phyloP scores from a whole-genome alignment of 495 filamentous ascomycete species.

The Neurospora hispaniola region DNA sequence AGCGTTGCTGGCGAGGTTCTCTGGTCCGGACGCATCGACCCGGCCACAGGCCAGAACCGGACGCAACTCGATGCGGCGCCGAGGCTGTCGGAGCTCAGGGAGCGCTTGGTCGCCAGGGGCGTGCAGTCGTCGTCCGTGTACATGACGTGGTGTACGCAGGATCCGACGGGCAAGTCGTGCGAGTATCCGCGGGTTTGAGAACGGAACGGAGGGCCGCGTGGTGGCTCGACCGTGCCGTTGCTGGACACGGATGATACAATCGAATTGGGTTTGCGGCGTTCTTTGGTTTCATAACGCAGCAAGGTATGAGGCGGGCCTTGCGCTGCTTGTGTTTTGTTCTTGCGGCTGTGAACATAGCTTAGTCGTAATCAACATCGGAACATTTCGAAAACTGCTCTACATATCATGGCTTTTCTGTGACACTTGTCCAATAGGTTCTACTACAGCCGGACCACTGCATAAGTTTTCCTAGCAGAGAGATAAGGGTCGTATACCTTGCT shows the following conservation, averaged over 20 bases:
- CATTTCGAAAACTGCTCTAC: neutral
- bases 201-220: neutral
- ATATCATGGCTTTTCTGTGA: neutral
- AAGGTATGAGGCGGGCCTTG: neutral
- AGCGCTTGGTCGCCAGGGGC: slow-evolving; percentile 56
- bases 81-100: slow-evolving; percentile 58
- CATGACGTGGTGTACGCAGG: slow-evolving; percentile 44
- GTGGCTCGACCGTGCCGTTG: neutral
- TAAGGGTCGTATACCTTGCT: neutral
- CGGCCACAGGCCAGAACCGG: slow-evolving; percentile 46
- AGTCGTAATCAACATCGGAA: neutral
- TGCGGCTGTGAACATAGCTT: neutral
- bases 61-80: slow-evolving; percentile 54
- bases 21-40: slow-evolving; percentile 57
- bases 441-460: neutral
- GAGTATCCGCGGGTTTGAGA: slow-evolving; percentile 7
- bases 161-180: slow-evolving; percentile 26
- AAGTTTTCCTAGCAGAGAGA: neutral
- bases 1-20: slow-evolving; percentile 63
- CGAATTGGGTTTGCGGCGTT: neutral
- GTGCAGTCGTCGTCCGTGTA: slow-evolving; percentile 47
- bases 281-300: neutral
- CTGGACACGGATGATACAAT: neutral
- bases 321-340: neutral
- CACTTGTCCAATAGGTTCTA: neutral